Evolutionary conservation across 768 basidiomycete genomes (phyloP).

Genomic region (Sporobolomyces pararoseus): DNA sequence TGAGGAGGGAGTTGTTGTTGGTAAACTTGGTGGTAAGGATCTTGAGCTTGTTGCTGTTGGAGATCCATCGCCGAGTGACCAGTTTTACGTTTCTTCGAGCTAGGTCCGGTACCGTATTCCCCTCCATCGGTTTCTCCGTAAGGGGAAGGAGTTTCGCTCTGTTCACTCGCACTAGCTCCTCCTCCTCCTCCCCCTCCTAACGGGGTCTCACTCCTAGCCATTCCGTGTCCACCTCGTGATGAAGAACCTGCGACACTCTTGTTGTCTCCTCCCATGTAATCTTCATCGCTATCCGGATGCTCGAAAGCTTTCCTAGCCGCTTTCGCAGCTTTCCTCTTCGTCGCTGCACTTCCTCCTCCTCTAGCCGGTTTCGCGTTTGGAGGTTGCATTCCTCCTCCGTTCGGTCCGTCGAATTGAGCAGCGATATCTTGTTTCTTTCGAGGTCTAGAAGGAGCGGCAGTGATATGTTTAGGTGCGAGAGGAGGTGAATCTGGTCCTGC

Average conservation of each 20-base stretch:
- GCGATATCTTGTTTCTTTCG: constrained; percentile 42
- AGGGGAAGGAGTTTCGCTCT: constrained; percentile 90
- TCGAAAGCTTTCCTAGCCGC: constrained; percentile 13
- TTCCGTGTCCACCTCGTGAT: neutral
- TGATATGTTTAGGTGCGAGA: constrained; percentile 91
- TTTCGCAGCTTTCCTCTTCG: constrained; percentile 5
- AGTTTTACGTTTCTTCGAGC: constrained; percentile 32
- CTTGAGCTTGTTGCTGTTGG: constrained; percentile 20
- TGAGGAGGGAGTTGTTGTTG: neutral
- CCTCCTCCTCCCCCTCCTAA: neutral
- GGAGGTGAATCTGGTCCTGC: constrained; percentile 82
- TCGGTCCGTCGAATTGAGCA: constrained; percentile 14
- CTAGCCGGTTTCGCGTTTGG: constrained; percentile 6
- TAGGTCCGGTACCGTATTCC: constrained; percentile 15
- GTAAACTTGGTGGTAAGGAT: constrained; percentile 2
- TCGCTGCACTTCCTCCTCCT: neutral
- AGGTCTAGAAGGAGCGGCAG: constrained; percentile 58
- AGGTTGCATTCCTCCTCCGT: constrained; percentile 11
- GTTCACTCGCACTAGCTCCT: constrained; percentile 79
- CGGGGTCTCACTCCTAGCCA: constrained; percentile 78
- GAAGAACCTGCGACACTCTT: constrained; percentile 6
- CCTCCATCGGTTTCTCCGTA: constrained; percentile 52
- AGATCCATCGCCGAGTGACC: constrained; percentile 16
- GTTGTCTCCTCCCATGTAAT: constrained; percentile 8
- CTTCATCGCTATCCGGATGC: constrained; percentile 18